Conservation (phyloP, 2,329 filamentous ascomycete species). For the Colletotrichum paranaense region DNA sequence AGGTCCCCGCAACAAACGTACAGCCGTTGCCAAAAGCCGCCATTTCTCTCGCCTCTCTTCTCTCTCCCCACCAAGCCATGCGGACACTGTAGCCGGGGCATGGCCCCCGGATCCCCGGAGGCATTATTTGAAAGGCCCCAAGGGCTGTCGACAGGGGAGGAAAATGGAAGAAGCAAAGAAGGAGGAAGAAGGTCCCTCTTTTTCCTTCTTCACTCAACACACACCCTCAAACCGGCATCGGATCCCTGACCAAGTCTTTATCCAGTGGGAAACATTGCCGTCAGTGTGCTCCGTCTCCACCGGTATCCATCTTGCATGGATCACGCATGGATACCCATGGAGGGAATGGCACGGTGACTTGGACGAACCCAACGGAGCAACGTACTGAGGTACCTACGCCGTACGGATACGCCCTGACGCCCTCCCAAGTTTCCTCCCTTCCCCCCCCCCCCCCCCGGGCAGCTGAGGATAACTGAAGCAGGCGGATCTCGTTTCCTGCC, state of each 20-base stretch:
- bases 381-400: not conserved
- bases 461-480: slow-evolving; percentile 17
- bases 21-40: not conserved
- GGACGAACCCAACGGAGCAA: not conserved
- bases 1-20: not conserved
- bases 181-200: not conserved
- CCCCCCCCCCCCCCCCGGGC: slow-evolving; percentile 4
- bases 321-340: not conserved
- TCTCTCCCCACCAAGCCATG: slow-evolving; percentile 10
- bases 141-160: not conserved
- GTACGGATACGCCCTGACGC: too few relatives aligned
- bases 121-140: not conserved
- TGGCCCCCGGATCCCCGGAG: slow-evolving; percentile 26
- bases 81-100: slow-evolving; percentile 22
- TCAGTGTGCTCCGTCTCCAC: slow-evolving; percentile 4
- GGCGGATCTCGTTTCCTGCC: slow-evolving; percentile 18
- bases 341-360: not conserved
- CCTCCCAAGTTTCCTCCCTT: not conserved
- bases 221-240: not conserved
- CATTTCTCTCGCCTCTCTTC: not conserved
- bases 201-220: not conserved
- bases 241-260: not conserved
- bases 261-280: slow-evolving; percentile 34
- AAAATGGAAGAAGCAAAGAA: not conserved
- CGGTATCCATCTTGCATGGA: not conserved